Evolutionary conservation across 2,329 filamentous ascomycete genomes (phyloP).

Genomic region (Pseudogymnoascus sp.): DNA sequence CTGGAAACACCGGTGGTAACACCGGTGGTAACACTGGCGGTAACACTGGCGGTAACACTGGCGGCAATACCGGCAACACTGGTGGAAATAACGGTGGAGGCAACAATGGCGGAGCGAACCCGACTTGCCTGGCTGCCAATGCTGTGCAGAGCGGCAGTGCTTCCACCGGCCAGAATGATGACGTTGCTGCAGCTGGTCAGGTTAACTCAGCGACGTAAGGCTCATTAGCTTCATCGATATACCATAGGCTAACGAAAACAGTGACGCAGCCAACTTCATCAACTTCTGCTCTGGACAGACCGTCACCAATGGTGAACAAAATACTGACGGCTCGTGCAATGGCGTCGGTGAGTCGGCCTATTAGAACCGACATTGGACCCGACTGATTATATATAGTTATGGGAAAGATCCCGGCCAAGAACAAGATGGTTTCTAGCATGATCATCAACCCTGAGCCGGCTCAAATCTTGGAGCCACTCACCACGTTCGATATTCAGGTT

Average conservation of each 20-base stretch:
- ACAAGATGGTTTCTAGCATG: constrained; percentile 25
- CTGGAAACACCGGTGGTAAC: constrained; percentile 7
- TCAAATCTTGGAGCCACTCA: constrained; percentile 17
- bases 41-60: constrained; percentile 2
- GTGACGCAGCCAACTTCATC: constrained; percentile 34
- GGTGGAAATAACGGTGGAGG: not conserved
- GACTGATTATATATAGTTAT: constrained; percentile 19
- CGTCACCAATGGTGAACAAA: constrained; percentile 51
- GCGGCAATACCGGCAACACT: constrained; percentile 17
- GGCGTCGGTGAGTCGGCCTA: constrained; percentile 18
- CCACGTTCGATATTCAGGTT: constrained; percentile 27
- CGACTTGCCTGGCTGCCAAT: constrained; percentile 31
- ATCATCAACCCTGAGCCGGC: constrained; percentile 22
- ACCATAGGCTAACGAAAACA: constrained; percentile 26
- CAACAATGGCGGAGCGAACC: constrained; percentile 22
- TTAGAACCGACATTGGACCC: not conserved
- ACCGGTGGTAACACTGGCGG: constrained; percentile 16
- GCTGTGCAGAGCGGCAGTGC: constrained; percentile 16
- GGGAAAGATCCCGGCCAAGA: constrained; percentile 26
- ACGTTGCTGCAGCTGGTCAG: constrained; percentile 25
- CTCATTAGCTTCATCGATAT: not conserved
- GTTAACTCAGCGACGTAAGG: constrained; percentile 25
- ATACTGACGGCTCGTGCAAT: constrained; percentile 51
- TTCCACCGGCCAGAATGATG: constrained; percentile 38
- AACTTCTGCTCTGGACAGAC: constrained; percentile 27